phyloP scores from a whole-genome alignment of 169 alveolate species.

The Plasmodium gonderi region DNA sequence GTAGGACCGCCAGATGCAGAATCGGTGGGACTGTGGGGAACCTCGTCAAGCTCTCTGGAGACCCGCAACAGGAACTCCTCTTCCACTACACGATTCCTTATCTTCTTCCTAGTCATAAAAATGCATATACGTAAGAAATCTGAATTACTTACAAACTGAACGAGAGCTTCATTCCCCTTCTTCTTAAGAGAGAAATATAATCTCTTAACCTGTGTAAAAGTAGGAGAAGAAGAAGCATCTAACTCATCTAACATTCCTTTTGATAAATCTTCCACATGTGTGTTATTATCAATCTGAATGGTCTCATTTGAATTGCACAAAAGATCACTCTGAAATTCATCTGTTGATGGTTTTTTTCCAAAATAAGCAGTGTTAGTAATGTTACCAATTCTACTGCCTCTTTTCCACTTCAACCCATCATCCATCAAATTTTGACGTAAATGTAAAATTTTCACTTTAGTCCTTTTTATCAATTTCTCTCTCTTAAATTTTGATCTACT shows the following conservation, averaged over 20 bases:
- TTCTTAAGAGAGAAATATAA: background rate
- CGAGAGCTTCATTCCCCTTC: background rate
- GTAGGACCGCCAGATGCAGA: background rate
- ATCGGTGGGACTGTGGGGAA: background rate
- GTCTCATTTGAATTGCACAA: background rate
- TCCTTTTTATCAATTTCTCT: constrained; percentile 9
- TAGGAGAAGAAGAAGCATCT: background rate
- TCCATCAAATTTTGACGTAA: background rate
- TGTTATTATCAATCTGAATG: background rate
- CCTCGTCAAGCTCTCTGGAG: too few relatives aligned
- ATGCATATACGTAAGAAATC: constrained; percentile 39
- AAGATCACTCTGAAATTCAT: too few relatives aligned
- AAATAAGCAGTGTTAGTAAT: background rate
- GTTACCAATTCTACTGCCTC: too few relatives aligned
- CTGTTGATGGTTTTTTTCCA: background rate
- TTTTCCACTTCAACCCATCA: background rate
- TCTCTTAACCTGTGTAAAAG: constrained; percentile 22
- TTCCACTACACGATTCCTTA: constrained; percentile 8
- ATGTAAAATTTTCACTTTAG: constrained; percentile 10
- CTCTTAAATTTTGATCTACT: constrained; percentile 61
- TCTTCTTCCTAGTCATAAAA: constrained; percentile 29
- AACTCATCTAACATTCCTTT: background rate
- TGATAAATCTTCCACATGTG: background rate
- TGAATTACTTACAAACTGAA: background rate
- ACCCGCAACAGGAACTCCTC: constrained; percentile 36